A percentile compares a stretch with the other conserved stretches of the same genome.
phyloP scores from a whole-genome alignment of 108 stramenopile species.

The Seminavis robusta region DNA sequence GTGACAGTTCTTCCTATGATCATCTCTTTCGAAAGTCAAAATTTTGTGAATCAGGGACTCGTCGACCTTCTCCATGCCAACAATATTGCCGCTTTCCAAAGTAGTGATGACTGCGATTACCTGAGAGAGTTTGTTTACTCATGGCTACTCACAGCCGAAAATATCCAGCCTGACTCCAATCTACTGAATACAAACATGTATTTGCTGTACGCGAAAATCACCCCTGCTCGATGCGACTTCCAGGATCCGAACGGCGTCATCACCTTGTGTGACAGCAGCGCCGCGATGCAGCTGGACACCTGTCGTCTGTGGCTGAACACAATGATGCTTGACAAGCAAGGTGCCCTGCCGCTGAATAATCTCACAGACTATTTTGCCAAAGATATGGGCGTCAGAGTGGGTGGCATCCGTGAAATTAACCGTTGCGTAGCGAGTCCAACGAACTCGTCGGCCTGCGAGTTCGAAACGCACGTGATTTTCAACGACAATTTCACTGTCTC shows the following conservation, averaged over 20 bases:
- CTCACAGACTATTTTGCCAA: conserved; percentile 21
- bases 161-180: background rate
- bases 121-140: conserved; percentile 14
- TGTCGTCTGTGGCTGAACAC: background rate
- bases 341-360: background rate
- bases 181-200: too few species aligned
- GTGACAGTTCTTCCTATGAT: conserved; percentile 45
- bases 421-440: too few species aligned
- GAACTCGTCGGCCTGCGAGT: too few species aligned
- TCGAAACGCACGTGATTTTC: too few species aligned
- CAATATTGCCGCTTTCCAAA: conserved; percentile 15
- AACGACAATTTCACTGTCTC: too few species aligned
- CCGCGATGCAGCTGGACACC: background rate
- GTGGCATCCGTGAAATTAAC: conserved; percentile 13
- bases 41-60: conserved; percentile 20
- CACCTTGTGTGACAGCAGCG: conserved; percentile 17
- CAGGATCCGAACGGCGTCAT: conserved; percentile 42
- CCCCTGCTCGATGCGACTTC: conserved; percentile 45
- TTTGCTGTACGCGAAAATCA: conserved; percentile 15
- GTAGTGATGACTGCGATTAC: conserved; percentile 25
- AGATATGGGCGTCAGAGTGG: conserved; percentile 10
- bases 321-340: background rate
- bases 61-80: conserved; percentile 25
- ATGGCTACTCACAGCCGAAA: conserved; percentile 21
- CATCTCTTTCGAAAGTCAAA: conserved; percentile 10